These are phyloP conservation scores for Vanrija sp. DNA, from an alignment of 1,284 basidiomycete species.

Conservation along the genomic window DNA sequence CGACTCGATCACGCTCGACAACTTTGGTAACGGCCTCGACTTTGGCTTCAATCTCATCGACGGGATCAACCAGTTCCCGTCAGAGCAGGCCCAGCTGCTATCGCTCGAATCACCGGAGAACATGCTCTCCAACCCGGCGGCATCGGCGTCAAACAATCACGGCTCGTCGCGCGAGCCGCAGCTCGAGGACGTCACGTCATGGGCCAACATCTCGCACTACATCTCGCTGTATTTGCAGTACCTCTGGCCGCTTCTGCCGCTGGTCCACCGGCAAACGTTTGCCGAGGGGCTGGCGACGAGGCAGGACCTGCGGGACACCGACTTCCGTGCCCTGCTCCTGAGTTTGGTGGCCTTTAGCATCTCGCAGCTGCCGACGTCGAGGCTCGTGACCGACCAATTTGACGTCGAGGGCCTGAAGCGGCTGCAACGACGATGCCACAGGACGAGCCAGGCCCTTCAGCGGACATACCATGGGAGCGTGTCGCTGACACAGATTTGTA, in stretches of 20 bases:
- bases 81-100: slow-evolving; percentile 40
- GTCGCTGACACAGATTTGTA: slow-evolving; percentile 43
- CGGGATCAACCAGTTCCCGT: slow-evolving; percentile 16
- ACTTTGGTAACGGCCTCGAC: slow-evolving; percentile 5
- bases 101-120: slow-evolving; percentile 35
- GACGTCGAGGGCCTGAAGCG: slow-evolving; percentile 45
- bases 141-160: background rate
- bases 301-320: slow-evolving; percentile 41
- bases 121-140: slow-evolving; percentile 2
- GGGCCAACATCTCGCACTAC: slow-evolving; percentile 46
- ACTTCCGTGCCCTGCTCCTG: slow-evolving; percentile 46
- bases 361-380: slow-evolving; percentile 43
- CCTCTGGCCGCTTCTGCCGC: slow-evolving; percentile 44
- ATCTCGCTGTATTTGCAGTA: slow-evolving; percentile 46
- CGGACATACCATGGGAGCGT: slow-evolving; percentile 42
- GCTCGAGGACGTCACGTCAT: slow-evolving; percentile 44
- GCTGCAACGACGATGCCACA: slow-evolving; percentile 44
- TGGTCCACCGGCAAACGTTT: slow-evolving; percentile 49
- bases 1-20: slow-evolving; percentile 18
- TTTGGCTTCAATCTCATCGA: slow-evolving; percentile 12
- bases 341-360: slow-evolving; percentile 48
- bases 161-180: slow-evolving; percentile 24
- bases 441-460: slow-evolving; percentile 41
- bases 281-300: slow-evolving; percentile 43
- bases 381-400: slow-evolving; percentile 41